A percentile compares a stretch with the other conserved stretches of the same genome.
These are phyloP conservation scores for Cystofilobasidium ferigula DNA, from an alignment of 768 basidiomycete species.

Conservation along the genomic window DNA sequence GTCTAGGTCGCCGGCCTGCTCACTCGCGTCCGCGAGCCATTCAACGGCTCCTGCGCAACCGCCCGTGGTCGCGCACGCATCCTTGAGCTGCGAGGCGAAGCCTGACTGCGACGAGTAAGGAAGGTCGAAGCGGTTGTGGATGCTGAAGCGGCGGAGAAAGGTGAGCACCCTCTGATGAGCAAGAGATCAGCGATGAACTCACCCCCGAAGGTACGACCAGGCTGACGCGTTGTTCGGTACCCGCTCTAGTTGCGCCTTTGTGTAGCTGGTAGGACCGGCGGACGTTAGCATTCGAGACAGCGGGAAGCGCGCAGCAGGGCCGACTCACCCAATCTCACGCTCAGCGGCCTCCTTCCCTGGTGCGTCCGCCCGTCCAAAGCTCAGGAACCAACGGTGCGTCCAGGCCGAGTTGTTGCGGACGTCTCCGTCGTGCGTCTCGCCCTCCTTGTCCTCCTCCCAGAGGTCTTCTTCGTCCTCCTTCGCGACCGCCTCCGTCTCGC, in stretches of 20 bases:
- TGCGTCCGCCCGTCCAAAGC: slow-evolving; percentile 53
- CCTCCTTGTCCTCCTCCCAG: slow-evolving; percentile 58
- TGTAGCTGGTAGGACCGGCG: slow-evolving; percentile 46
- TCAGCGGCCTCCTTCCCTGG: slow-evolving; percentile 47
- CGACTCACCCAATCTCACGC: slow-evolving; percentile 65
- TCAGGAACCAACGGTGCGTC: slow-evolving; percentile 81
- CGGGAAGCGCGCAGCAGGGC: not conserved
- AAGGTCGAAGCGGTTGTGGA: slow-evolving; percentile 12
- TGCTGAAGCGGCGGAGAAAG: not conserved
- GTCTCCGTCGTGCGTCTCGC: slow-evolving; percentile 57
- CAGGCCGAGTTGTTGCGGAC: slow-evolving; percentile 94
- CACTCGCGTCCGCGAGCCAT: slow-evolving; percentile 68
- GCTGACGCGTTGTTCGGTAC: slow-evolving; percentile 89
- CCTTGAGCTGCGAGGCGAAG: slow-evolving; percentile 8
- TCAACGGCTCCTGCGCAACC: slow-evolving; percentile 63
- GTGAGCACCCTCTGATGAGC: not conserved
- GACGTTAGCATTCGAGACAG: not conserved
- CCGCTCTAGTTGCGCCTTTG: slow-evolving; percentile 68
- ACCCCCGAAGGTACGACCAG: slow-evolving; percentile 89
- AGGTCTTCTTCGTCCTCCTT: slow-evolving; percentile 39
- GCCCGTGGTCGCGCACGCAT: not conserved
- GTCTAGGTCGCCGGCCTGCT: slow-evolving; percentile 34
- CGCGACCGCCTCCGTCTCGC: not conserved
- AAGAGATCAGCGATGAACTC: not conserved
- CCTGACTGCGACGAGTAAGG: not conserved